These are phyloP conservation scores for Periconia sp. DNA, from an alignment of 2,329 filamentous ascomycete species.

Conservation along the genomic window DNA sequence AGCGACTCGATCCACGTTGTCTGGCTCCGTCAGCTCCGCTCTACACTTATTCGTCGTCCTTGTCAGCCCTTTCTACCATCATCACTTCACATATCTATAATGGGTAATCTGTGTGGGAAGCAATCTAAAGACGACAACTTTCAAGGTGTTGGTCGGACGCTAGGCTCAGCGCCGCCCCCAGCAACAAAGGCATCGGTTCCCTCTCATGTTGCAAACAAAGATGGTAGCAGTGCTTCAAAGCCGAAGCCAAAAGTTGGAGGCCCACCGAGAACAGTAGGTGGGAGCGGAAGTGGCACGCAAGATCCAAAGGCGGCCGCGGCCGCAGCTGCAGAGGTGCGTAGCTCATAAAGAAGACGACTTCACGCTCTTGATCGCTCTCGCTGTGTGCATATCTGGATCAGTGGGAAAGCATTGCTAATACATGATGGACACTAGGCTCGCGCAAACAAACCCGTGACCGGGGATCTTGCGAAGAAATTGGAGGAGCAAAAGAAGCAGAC, in stretches of 20 bases:
- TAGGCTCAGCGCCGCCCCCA: constrained; percentile 59
- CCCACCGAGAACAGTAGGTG: constrained; percentile 65
- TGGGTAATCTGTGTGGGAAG: constrained; percentile 89
- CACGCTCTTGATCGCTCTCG: no score
- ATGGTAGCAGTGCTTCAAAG: constrained; percentile 9
- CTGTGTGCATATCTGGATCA: no score
- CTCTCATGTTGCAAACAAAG: constrained; percentile 13
- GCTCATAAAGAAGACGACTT: background rate
- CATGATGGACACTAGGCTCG: constrained; percentile 58
- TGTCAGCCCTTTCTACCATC: constrained; percentile 4
- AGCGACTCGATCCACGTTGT: constrained; percentile 9
- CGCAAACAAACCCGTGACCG: constrained; percentile 57
- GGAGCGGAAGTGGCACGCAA: constrained; percentile 45
- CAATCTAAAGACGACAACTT: constrained; percentile 64
- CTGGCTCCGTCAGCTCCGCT: constrained; percentile 19
- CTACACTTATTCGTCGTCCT: constrained; percentile 17
- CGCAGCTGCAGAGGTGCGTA: constrained; percentile 78
- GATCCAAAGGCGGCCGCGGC: constrained; percentile 76
- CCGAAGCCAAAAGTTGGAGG: constrained; percentile 49
- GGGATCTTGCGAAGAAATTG: constrained; percentile 63
- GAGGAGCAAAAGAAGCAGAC: constrained; percentile 77
- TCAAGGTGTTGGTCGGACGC: constrained; percentile 69
- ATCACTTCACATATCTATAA: constrained; percentile 42
- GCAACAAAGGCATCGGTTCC: constrained; percentile 48
- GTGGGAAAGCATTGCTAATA: background rate